Evolutionary conservation across 2,329 filamentous ascomycete genomes (phyloP), one percentile per base, ranked within the genome.

Genomic region (Colletotrichum salicis): DNA sequence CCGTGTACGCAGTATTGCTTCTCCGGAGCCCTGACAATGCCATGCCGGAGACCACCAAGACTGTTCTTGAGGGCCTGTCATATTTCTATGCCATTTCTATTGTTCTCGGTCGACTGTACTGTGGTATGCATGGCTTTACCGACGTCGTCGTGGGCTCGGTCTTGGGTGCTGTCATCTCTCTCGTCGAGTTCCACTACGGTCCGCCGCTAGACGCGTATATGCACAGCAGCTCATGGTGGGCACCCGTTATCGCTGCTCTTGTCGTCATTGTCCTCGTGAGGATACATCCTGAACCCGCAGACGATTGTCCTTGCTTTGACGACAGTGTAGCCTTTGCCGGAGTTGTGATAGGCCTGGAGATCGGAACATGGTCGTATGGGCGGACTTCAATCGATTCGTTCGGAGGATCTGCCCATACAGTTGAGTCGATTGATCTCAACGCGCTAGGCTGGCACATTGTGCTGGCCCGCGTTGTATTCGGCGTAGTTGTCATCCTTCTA

Each of bases 51-150:
- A 84, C 88, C 22, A 86, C 89, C 1, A 92, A 89, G 75, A 73
- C 91, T 4, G 82, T 87, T 4, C 84, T 97, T 31, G 93, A 96
- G 79, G 81, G 83, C 5, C 81, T 94, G 6, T 91, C 92, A 52
- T 97, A 96, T 81, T 92, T 94, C 76, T 99, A 98, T 79, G 94
- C 94, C 41, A 84, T 90, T 13, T 98, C 96, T 31, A 98, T 99
- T 78, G 89, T 98, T 52, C 85, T 98, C 73, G 96, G 96, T 6
- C 91, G 96, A 24, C 86, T 99, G 45, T 98, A 99, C 84, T 99
- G 96, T 79, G 96, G 96, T 73, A 99, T 99, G 96, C 96, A 99
- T 82, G 96, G 96, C 12, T 97, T 98, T 82, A 86, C 96, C 55
- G 96, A 99, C 81, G 95, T 98, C 29, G 83, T 96, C 15, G 82